Evolutionary conservation across 2,329 filamentous ascomycete species (phyloP).

Genomic region (Orbilia brochopaga): DNA sequence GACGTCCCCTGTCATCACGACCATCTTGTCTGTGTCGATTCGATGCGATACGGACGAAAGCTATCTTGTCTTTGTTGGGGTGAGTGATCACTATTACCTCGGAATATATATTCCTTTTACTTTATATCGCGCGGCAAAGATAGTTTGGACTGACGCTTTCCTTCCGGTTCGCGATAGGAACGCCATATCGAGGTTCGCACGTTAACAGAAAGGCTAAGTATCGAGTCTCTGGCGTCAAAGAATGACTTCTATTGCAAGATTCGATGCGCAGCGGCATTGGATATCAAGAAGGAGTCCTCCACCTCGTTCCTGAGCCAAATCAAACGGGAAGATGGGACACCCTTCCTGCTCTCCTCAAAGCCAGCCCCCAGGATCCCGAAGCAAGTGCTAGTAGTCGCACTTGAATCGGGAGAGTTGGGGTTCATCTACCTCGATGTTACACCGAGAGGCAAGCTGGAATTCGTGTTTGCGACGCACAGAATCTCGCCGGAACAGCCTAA

Average conservation of each 20-base stretch:
- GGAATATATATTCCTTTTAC: conserved; percentile 7
- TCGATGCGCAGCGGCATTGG: conserved; percentile 77
- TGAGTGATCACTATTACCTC: conserved; percentile 61
- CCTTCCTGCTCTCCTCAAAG: conserved; percentile 54
- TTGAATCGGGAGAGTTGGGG: conserved; percentile 74
- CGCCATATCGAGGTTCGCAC: conserved; percentile 81
- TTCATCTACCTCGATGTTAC: conserved; percentile 72
- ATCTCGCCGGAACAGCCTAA: conserved; percentile 66
- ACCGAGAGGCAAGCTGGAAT: conserved; percentile 63
- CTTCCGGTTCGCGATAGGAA: conserved; percentile 62
- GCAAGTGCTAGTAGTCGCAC: conserved; percentile 78
- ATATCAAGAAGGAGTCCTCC: conserved; percentile 57
- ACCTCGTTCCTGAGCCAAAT: conserved; percentile 29
- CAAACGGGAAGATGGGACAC: conserved; percentile 59
- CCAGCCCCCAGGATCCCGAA: conserved; percentile 65
- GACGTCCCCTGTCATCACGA: conserved; percentile 42
- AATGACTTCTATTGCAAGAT: conserved; percentile 80
- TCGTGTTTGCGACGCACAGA: conserved; percentile 67
- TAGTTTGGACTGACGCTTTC: conserved; percentile 37
- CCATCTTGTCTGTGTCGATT: conserved; percentile 36
- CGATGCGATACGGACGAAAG: conserved; percentile 45
- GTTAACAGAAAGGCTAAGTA: conserved; percentile 70
- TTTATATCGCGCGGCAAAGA: too few species aligned
- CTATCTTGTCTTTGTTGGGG: conserved; percentile 73
- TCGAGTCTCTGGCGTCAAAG: conserved; percentile 78